Evolutionary conservation across 352 stramenopile genomes (phyloP), one percentile per base, ranked within the genome.

Genomic region (Saprolegnia parasitica): DNA sequence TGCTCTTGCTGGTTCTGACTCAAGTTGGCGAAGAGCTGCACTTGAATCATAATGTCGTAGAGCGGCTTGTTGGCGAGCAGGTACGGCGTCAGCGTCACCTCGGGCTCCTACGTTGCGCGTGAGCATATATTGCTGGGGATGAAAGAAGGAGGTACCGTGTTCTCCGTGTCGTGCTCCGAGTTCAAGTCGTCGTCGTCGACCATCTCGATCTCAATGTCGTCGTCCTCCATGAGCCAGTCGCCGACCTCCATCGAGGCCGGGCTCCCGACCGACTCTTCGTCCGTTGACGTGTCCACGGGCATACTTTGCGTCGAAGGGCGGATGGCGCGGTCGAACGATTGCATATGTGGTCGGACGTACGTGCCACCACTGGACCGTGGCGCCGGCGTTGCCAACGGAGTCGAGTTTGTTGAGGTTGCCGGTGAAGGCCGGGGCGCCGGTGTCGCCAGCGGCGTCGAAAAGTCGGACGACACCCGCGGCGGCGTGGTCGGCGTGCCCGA

Each of bases 21-120:
- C 72, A 95, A 72, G 72, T 95, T 95, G 8, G 84, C 74, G 65
- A 95, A 93, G 11, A 95, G 76, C 73, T 93, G 85, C 68, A 95
- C 87, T 74, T 95, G 87, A 54, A 81, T 81, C 85, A 95, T 95
- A 65, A 95, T 76, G 65, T 95, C 84, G 71, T 95, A 95, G 50
- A 95, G 80, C 20, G 85, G 85, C 77, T 90, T 90, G 65, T 95
- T 95, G 39, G 92, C 87, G 1, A 74, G 76, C 63, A 95, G 78
- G 56, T 93, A 95, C 11, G 79, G 80, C 20, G 84, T 90, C 23
- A 93, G 76, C n/a, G 83, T 89, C 23, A 92, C 77, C 24, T 77
- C 77, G 6, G 86, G 77, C 18, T 84, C 79, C 66, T 91, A 77
- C 13, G 16, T n/a, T 11, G 13, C 4, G 32, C 47, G 24, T 10